These are phyloP conservation scores for Rhodomyrtus tomentosa DNA, from an alignment of 345 rosid genomes.

Conservation along the genomic window DNA sequence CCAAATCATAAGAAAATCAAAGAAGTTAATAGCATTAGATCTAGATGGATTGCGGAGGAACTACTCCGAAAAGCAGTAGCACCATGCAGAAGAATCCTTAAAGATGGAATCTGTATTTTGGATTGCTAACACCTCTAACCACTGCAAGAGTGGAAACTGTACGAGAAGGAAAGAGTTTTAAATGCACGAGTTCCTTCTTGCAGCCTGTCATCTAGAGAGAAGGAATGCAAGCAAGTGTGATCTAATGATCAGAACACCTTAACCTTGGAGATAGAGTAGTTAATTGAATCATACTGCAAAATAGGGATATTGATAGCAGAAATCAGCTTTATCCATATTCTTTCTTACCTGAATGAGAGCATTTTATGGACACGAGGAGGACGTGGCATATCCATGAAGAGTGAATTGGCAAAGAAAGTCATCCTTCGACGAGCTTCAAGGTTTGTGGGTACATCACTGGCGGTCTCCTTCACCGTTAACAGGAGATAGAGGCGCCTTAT, in stretches of 20 bases:
- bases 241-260: background rate
- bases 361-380: slow-evolving; percentile 88
- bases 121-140: background rate
- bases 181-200: background rate
- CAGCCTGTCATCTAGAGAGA: background rate
- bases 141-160: background rate
- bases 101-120: background rate
- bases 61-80: background rate
- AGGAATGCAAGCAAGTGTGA: background rate
- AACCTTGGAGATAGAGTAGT: background rate
- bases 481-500: slow-evolving; percentile 88
- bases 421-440: slow-evolving; percentile 98
- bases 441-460: slow-evolving; percentile 76
- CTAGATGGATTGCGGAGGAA: background rate
- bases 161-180: background rate
- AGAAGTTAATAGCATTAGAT: background rate
- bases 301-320: background rate
- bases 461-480: slow-evolving; percentile 87
- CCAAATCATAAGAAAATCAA: slow-evolving; percentile 5
- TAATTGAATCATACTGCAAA: background rate
- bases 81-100: background rate
- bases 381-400: slow-evolving; percentile 97
- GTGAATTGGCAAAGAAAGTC: slow-evolving; percentile 81
- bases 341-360: slow-evolving; percentile 78
- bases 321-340: background rate